Evolutionary conservation across 352 stramenopile species (phyloP).

Genomic region (Globisporangium alternatum): DNA sequence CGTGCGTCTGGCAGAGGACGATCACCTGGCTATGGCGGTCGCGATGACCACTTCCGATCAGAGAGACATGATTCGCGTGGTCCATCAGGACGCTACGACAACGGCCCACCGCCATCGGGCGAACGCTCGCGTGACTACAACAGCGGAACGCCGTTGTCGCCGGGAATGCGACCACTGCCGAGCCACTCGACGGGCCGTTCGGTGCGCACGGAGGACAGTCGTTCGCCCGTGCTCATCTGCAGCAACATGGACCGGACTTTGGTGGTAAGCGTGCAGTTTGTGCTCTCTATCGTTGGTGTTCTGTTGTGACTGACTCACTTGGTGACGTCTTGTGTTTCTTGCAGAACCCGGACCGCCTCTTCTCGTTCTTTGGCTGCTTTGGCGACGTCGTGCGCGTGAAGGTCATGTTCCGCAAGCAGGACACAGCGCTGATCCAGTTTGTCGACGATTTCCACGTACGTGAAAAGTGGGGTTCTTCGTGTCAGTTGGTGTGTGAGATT

Average conservation of each 20-base stretch:
- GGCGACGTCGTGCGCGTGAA: slow-evolving; percentile 82
- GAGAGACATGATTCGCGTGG: slow-evolving; percentile 7
- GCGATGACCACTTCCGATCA: slow-evolving; percentile 19
- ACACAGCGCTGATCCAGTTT: slow-evolving; percentile 82
- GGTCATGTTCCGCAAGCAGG: slow-evolving; percentile 85
- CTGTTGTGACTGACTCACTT: not conserved
- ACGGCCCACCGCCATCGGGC: not conserved
- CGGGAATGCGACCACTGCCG: slow-evolving; percentile 28
- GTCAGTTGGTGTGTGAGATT: not conserved
- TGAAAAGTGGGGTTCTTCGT: slow-evolving; percentile 5
- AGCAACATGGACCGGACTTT: slow-evolving; percentile 74
- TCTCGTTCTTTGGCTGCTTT: slow-evolving; percentile 85
- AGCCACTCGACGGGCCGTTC: slow-evolving; percentile 61
- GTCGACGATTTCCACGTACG: slow-evolving; percentile 69
- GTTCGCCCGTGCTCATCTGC: slow-evolving; percentile 76
- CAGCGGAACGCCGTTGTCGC: slow-evolving; percentile 4
- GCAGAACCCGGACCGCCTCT: slow-evolving; percentile 61
- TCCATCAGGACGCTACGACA: not conserved
- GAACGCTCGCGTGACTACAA: slow-evolving; percentile 21
- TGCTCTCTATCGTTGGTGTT: not conserved
- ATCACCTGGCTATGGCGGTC: slow-evolving; percentile 1
- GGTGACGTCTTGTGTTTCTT: slow-evolving; percentile 1
- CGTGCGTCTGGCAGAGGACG: not conserved
- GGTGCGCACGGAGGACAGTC: slow-evolving; percentile 49
- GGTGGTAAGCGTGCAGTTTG: slow-evolving; percentile 36